Base-by-base conservation (phyloP, 306 rosid species). In the Pyrus betulifolia region DNA sequence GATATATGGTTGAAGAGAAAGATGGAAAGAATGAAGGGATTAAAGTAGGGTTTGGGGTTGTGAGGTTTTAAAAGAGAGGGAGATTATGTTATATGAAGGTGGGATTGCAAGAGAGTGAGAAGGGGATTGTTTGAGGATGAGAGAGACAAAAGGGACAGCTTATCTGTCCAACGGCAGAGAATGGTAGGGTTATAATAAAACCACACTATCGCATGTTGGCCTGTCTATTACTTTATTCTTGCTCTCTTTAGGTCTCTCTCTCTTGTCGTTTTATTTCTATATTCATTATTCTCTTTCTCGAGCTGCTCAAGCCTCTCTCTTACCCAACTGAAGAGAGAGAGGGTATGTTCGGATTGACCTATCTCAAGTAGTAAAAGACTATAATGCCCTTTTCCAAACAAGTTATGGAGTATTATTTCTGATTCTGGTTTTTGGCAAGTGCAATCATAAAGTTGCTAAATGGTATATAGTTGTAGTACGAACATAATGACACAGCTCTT, bases 71-170 rank as follows among this genome's bases (percentile, higher is more conserved):
- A 31, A 17, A 75, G 65, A 22, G 70, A 30, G 0, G n/a, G 31
- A 54, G 54, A 4, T 49, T 18, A 17, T 15, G 33, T 17, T 76
- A 28, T 69, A 15, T 40, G 71, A 67, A 10, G 38, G 49, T 75
- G 28, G 38, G 70, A 57, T 8, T 8, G 62, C 13, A 11, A 57
- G 79, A 54, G 66, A 27, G 49, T 2, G 67, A 73, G 80, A 4
- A 52, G 67, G 45, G 61, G 54, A 60, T 6, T 19, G 49, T 23
- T 10, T 58, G 40, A 76, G 75, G 54, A 49, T 28, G 87, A 86
- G 92, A 91, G 87, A 86, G 92, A 91, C 94, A 86, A 89, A 91
- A 89, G 94, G 22, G 87, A 86, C 87, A 85, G 82, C 79, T 86
- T 75, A 82, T 83, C 94, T 87, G 89, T 84, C 81, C 74, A 85